These are phyloP conservation scores for Lavandula angustifolia DNA, from an alignment of 257 asterid genomes.

Conservation along the genomic window DNA sequence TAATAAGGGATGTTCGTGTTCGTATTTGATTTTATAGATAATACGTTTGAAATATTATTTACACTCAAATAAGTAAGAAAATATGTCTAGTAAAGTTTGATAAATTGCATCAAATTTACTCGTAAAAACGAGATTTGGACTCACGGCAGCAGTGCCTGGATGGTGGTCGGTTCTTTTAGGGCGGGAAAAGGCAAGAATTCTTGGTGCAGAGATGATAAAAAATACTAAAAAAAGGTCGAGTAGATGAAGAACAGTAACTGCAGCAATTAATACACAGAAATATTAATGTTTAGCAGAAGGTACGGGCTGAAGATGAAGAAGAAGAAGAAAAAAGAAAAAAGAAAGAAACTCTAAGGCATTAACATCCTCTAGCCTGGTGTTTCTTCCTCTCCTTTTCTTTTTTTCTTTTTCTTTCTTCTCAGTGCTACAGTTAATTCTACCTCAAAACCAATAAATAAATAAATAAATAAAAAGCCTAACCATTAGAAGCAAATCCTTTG, in stretches of 20 bases:
- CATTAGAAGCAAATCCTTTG: constrained; percentile 31
- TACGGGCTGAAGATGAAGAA: constrained; percentile 15
- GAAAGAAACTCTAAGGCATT: constrained; percentile 33
- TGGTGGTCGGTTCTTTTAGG: not conserved
- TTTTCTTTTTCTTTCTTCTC: not conserved
- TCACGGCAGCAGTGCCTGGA: too few relatives aligned
- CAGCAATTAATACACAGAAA: constrained; percentile 41
- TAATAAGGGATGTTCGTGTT: too few relatives aligned
- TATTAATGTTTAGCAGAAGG: constrained; percentile 44
- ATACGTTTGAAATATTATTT: too few relatives aligned
- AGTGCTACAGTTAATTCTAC: constrained; percentile 50
- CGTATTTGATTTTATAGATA: too few relatives aligned
- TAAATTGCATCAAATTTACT: too few relatives aligned
- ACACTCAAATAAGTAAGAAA: too few relatives aligned
- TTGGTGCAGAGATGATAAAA: not conserved
- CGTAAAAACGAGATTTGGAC: too few relatives aligned
- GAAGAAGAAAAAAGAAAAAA: not conserved
- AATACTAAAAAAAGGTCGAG: constrained; percentile 27
- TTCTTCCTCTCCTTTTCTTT: not conserved
- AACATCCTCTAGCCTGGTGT: constrained; percentile 2
- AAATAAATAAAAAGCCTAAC: constrained; percentile 4
- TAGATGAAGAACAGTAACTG: constrained; percentile 47
- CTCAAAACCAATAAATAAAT: constrained; percentile 2
- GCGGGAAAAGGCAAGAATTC: not conserved
- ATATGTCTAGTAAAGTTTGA: too few relatives aligned